Percentiles rank a stretch among this genome's conserved stretches.
Conservation (phyloP, 1,284 basidiomycete genomes). For the Ceratobasidium sp. region DNA sequence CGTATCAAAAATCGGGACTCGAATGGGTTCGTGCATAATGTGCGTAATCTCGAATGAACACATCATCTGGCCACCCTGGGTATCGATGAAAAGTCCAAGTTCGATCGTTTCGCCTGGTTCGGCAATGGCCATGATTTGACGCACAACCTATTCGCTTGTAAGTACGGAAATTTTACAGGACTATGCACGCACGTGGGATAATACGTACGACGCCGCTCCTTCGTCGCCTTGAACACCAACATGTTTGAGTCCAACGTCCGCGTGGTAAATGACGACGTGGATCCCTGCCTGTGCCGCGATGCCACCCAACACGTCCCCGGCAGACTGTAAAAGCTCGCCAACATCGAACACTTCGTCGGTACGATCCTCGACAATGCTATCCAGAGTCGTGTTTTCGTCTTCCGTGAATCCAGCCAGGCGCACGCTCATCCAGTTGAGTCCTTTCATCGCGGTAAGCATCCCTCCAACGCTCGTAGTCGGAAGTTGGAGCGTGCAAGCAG, state of each 20-base stretch:
- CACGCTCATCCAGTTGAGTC: constrained; percentile 86
- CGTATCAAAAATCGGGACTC: constrained; percentile 55
- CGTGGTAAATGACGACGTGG: constrained; percentile 87
- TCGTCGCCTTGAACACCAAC: constrained; percentile 85
- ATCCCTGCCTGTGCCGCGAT: constrained; percentile 81
- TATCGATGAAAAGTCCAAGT: constrained; percentile 73
- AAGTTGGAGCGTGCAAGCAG: constrained; percentile 82
- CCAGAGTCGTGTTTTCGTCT: neutral
- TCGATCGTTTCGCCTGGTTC: constrained; percentile 82
- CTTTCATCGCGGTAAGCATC: constrained; percentile 86
- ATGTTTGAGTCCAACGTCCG: constrained; percentile 83
- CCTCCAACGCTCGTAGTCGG: constrained; percentile 87
- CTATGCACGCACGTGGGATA: constrained; percentile 74
- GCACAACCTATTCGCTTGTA: constrained; percentile 65
- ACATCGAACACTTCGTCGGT: constrained; percentile 60
- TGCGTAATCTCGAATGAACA: constrained; percentile 67
- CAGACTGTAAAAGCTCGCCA: constrained; percentile 73
- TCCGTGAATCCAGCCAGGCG: constrained; percentile 56
- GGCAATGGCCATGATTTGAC: constrained; percentile 78
- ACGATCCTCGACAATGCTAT: constrained; percentile 11
- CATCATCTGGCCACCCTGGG: constrained; percentile 41
- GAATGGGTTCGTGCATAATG: too few relatives aligned
- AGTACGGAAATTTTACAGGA: neutral
- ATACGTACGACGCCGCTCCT: constrained; percentile 76
- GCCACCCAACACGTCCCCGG: constrained; percentile 85